A percentile compares a stretch with the other conserved stretches of the same genome.
phyloP scores from a whole-genome alignment of 2,329 filamentous ascomycete genomes.

The Penicillium sp. region DNA sequence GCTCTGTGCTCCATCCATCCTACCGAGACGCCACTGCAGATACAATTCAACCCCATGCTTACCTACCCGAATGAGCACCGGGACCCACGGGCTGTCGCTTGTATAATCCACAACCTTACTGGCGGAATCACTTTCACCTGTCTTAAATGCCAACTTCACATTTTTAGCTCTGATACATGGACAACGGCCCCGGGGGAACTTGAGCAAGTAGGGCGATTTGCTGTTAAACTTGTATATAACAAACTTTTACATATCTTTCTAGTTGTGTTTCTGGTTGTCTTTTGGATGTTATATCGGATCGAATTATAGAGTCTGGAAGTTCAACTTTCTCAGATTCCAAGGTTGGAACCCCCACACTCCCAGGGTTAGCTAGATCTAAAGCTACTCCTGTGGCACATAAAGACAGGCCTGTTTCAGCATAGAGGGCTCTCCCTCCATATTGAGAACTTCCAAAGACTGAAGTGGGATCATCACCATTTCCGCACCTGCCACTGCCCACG shows the following conservation, averaged over 20 bases:
- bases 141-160: neutral
- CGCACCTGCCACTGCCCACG: conserved; percentile 44
- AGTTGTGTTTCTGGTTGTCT: no score
- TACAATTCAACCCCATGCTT: neutral
- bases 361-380: neutral
- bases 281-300: no score
- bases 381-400: conserved; percentile 38
- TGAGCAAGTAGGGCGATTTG: no score
- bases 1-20: no score
- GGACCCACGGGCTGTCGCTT: neutral
- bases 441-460: conserved; percentile 36
- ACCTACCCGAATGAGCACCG: neutral
- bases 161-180: neutral
- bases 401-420: conserved; percentile 36
- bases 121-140: neutral
- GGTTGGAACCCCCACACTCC: no score
- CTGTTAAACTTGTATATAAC: no score
- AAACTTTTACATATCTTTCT: no score
- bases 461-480: conserved; percentile 40
- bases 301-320: no score
- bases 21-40: no score
- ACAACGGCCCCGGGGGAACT: no score
- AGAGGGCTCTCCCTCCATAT: conserved; percentile 21
- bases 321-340: no score
- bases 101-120: neutral